Evolutionary conservation across 352 stramenopile genomes (phyloP).

Genomic region (Aphanomyces astaci): DNA sequence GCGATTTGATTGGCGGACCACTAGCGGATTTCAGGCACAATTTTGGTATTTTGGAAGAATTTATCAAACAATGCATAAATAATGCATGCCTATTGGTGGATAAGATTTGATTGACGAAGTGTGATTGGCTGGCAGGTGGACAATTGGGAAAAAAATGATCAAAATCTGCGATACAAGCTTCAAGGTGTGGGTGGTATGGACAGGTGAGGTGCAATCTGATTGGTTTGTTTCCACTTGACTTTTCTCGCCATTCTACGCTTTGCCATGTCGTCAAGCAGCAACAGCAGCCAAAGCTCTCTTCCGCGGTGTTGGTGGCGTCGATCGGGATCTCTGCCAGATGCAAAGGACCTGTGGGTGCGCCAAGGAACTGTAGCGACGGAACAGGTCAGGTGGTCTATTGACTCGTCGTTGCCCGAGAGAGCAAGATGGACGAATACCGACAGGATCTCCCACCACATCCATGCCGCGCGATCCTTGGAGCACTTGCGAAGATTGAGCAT

Average conservation of each 20-base stretch:
- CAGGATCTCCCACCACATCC: background rate
- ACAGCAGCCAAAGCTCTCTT: background rate
- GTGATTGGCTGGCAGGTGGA: too few species aligned
- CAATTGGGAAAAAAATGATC: too few species aligned
- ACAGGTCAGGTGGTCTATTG: background rate
- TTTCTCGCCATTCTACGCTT: background rate
- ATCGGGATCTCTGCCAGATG: constrained; percentile 1
- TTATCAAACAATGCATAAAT: too few species aligned
- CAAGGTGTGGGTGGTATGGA: too few species aligned
- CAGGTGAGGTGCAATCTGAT: background rate
- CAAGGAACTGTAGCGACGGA: background rate
- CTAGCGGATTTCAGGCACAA: too few species aligned
- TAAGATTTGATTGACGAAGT: too few species aligned
- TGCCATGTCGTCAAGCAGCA: background rate
- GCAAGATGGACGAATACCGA: background rate
- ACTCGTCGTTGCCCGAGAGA: background rate
- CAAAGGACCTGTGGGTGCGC: background rate
- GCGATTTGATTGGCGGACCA: too few species aligned
- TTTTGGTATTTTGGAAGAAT: too few species aligned
- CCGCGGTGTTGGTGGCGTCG: background rate
- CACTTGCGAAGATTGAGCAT: constrained; percentile 1
- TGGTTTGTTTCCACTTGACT: background rate
- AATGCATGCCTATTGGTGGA: too few species aligned
- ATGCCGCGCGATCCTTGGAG: background rate
- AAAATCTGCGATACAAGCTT: background rate